phyloP scores from a whole-genome alignment of 305 asterid species.

The Plantago coronopus region DNA sequence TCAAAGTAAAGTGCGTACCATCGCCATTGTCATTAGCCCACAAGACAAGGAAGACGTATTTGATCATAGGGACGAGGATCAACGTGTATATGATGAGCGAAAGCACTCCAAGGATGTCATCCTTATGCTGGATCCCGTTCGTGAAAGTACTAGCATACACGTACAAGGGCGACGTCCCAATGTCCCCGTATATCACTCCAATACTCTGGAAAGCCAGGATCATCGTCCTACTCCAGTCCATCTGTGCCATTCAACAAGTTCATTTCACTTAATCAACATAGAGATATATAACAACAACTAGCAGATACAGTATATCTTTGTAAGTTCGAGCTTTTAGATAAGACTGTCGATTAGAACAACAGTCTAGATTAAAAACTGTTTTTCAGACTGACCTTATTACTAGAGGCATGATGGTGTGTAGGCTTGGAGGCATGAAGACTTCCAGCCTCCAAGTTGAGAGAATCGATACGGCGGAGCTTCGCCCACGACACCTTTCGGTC shows the following conservation, averaged over 20 bases:
- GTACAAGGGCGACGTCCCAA: conserved; percentile 2
- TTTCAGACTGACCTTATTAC: conserved; percentile 12
- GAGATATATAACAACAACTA: too few relatives aligned
- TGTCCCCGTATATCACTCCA: conserved; percentile 7
- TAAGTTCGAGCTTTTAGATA: too few relatives aligned
- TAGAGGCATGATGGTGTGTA: conserved; percentile 26
- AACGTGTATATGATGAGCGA: conserved; percentile 9
- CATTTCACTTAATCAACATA: neutral
- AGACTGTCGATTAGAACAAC: conserved; percentile 1
- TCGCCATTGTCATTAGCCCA: conserved; percentile 3
- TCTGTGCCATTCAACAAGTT: neutral
- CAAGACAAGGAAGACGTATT: conserved; percentile 12
- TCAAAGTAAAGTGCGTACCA: neutral
- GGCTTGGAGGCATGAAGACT: conserved; percentile 30
- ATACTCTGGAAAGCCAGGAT: conserved; percentile 7
- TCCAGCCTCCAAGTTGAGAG: conserved; percentile 79
- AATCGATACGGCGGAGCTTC: conserved; percentile 57
- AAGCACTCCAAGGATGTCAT: conserved; percentile 6
- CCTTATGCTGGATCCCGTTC: neutral
- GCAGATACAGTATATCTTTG: too few relatives aligned
- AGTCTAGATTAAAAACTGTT: too few relatives aligned
- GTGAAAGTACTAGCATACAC: conserved; percentile 1
- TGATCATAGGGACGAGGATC: conserved; percentile 8
- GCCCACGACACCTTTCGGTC: conserved; percentile 62
- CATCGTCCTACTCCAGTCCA: neutral